These are phyloP conservation scores for Melampsora americana DNA, from an alignment of 1,284 basidiomycete species.

Conservation along the genomic window DNA sequence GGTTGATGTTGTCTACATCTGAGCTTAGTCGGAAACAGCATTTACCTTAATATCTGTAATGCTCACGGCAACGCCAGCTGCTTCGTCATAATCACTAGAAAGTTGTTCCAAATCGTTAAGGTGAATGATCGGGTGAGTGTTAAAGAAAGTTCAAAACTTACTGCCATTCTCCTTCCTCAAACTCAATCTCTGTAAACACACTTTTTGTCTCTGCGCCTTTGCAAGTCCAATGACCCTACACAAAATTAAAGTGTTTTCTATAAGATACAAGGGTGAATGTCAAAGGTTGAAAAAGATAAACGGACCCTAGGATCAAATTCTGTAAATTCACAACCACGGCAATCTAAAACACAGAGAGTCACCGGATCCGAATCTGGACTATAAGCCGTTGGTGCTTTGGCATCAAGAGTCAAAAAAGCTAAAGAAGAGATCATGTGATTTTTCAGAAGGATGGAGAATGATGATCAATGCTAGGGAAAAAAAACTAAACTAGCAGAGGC, in stretches of 20 bases:
- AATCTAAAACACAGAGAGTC: slow-evolving; percentile 30
- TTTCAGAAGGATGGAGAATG: neutral
- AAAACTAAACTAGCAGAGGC: slow-evolving; percentile 23
- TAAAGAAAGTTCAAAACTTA: slow-evolving; percentile 13
- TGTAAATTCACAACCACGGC: slow-evolving; percentile 39
- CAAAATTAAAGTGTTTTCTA: neutral
- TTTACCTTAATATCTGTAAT: slow-evolving; percentile 32
- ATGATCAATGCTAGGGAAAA: neutral
- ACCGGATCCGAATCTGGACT: slow-evolving; percentile 7
- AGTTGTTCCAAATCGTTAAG: neutral
- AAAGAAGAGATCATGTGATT: neutral
- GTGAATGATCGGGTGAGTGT: neutral
- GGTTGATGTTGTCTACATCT: no score
- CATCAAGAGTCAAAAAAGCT: slow-evolving; percentile 17
- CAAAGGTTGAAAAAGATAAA: neutral
- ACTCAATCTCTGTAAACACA: slow-evolving; percentile 35
- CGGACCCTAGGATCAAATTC: slow-evolving; percentile 38
- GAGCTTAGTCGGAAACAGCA: neutral
- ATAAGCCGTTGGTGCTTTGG: slow-evolving; percentile 9
- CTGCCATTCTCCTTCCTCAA: slow-evolving; percentile 44
- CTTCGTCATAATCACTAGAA: slow-evolving; percentile 41
- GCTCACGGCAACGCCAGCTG: slow-evolving; percentile 28
- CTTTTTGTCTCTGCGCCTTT: slow-evolving; percentile 27
- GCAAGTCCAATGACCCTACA: slow-evolving; percentile 32
- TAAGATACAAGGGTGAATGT: neutral